Conservation (phyloP, 1,284 basidiomycete genomes). For the Ganoderma lucidum region DNA sequence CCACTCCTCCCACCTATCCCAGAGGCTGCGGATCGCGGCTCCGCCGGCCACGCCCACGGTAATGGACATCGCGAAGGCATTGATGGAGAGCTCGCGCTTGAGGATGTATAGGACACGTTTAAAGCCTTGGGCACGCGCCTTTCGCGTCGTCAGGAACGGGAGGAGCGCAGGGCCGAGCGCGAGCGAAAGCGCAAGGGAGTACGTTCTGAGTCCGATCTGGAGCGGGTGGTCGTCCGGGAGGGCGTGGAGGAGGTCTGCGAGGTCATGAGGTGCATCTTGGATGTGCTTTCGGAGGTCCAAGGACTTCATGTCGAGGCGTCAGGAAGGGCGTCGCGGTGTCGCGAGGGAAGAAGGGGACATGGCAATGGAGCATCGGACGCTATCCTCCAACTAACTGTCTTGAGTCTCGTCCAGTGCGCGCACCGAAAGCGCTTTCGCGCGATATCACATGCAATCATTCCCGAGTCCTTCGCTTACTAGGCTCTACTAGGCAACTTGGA, state of each 20-base stretch:
- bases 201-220: constrained; percentile 71
- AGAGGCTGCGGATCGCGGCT: constrained; percentile 55
- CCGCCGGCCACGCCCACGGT: constrained; percentile 71
- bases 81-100: constrained; percentile 60
- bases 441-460: constrained; percentile 18
- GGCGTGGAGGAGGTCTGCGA: constrained; percentile 38
- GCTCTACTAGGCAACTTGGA: too few species aligned
- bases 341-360: constrained; percentile 15
- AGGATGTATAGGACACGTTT: constrained; percentile 51
- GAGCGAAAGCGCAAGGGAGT: constrained; percentile 70
- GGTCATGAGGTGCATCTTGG: constrained; percentile 26
- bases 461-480: background rate
- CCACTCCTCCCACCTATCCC: constrained; percentile 45
- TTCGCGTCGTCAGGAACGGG: constrained; percentile 53
- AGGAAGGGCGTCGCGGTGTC: constrained; percentile 1
- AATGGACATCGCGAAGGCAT: constrained; percentile 74
- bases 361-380: background rate
- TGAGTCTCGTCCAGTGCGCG: background rate
- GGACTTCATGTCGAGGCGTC: constrained; percentile 16
- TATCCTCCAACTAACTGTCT: background rate
- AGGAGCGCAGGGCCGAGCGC: constrained; percentile 69
- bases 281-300: constrained; percentile 17
- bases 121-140: constrained; percentile 37
- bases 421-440: background rate
- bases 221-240: constrained; percentile 55